Evolutionary conservation across 331 rosid genomes (phyloP).

Genomic region (Dryas integrifolia): DNA sequence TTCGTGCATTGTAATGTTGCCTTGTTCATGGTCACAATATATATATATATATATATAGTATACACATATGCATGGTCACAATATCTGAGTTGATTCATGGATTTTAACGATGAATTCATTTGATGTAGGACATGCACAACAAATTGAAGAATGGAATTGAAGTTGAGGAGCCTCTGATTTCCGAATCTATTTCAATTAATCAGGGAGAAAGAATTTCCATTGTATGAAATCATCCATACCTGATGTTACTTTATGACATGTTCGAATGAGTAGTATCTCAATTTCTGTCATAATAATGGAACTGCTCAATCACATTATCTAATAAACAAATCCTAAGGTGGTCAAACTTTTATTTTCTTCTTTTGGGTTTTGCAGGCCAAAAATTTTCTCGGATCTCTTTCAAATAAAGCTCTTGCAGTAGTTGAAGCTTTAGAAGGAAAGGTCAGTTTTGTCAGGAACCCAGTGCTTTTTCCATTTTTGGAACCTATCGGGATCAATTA

Average conservation of each 20-base stretch:
- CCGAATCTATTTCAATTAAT: conserved; percentile 51
- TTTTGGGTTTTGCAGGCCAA: conserved; percentile 54
- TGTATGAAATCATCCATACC: conserved; percentile 49
- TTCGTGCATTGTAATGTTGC: conserved; percentile 22
- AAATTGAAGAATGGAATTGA: conserved; percentile 84
- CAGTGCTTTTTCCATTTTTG: neutral
- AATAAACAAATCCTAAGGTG: conserved; percentile 11
- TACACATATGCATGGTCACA: neutral
- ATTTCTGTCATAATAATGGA: conserved; percentile 13
- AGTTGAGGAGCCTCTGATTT: conserved; percentile 54
- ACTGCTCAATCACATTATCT: conserved; percentile 20
- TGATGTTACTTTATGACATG: conserved; percentile 10
- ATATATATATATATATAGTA: neutral
- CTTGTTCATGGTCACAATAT: conserved; percentile 4
- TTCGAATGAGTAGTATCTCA: conserved; percentile 7
- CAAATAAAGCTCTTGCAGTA: conserved; percentile 58
- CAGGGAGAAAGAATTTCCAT: conserved; percentile 72
- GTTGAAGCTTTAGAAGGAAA: conserved; percentile 97
- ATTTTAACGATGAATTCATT: conserved; percentile 22
- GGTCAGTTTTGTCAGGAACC: conserved; percentile 46
- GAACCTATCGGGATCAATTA: neutral
- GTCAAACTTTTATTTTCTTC: conserved; percentile 15
- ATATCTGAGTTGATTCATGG: conserved; percentile 10
- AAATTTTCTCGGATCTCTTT: conserved; percentile 70
- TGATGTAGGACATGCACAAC: conserved; percentile 70